Evolutionary conservation across 1,139 yeast genomes (phyloP), one percentile per base, ranked within the genome.

Genomic region (Geotrichum restrictum): DNA sequence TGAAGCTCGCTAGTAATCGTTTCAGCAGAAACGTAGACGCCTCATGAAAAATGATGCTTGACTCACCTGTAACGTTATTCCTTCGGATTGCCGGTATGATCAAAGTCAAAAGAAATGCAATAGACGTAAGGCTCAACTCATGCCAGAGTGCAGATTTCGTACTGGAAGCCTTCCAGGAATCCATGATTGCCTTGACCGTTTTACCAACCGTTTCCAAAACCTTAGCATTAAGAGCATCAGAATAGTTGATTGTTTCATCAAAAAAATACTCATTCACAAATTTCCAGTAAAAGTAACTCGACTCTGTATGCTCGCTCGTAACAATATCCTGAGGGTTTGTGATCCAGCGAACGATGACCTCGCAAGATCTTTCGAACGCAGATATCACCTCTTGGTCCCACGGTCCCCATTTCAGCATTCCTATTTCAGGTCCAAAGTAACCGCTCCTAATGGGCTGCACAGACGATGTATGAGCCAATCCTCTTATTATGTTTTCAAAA

Each of bases 361-460:
- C 16, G 18, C 29, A 32, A 14, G 38, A 43, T 11, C 1, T 18
- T 16, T 21, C 13, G 16, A 43, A 43, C 13, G 38, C 16, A 13
- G 31, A 10, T 21, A 43, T 13, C 14, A 43, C 47, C 4, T 32
- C 29, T 21, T 3, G 6, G n/a, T 31, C 24, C 8, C 31, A 14
- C 24, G 14, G 11, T 14, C 27, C 31, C 54, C 54, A 51, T 5
- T 31, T 42, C n/a, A 51, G 36, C 44, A 22, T 39, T 6, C 54
- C 54, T 19, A 51, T 42, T n/a, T 51, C 54, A 7, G 44, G n/a
- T 2, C 54, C 54, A 46, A 51, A 51, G 19, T 45, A 51, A 3
- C 49, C 45, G 13, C 42, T 33, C 50, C 44, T 37, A 22, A 14
- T 6, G 4, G n/a, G 16, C 11, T 29, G 16, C 4, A 19, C 18